A percentile compares a stretch with the other conserved stretches of the same genome.
phyloP scores from a whole-genome alignment of 2,329 filamentous ascomycete species.

The Stenocarpella maydis region DNA sequence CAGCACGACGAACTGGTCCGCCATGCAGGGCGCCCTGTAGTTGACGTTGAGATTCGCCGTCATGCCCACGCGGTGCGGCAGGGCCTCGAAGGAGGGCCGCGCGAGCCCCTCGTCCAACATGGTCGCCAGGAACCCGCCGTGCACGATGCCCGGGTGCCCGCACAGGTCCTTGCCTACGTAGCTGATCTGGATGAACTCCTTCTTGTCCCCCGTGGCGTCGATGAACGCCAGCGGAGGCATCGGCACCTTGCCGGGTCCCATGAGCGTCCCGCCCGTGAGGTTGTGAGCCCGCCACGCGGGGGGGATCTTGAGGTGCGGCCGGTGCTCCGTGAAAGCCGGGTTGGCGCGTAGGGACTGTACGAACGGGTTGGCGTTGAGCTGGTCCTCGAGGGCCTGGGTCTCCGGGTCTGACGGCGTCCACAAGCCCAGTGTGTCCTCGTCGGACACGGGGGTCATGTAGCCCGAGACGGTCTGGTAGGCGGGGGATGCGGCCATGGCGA shows the following conservation, averaged over 20 bases:
- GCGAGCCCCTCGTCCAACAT: constrained; percentile 90
- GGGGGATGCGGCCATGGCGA: constrained; percentile 64
- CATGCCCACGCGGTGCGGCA: constrained; percentile 85
- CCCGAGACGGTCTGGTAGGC: constrained; percentile 57
- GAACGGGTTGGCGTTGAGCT: constrained; percentile 80
- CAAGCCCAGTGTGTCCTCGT: constrained; percentile 76
- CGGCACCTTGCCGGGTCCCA: constrained; percentile 77
- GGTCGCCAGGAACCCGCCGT: constrained; percentile 91
- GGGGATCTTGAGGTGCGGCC: constrained; percentile 90
- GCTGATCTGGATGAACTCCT: constrained; percentile 74
- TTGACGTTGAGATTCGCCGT: constrained; percentile 86
- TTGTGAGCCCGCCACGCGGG: constrained; percentile 73
- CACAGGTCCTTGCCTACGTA: constrained; percentile 84
- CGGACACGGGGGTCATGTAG: constrained; percentile 62
- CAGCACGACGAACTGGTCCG: constrained; percentile 79
- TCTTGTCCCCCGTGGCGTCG: constrained; percentile 67
- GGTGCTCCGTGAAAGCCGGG: constrained; percentile 74
- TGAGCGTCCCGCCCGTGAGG: constrained; percentile 81
- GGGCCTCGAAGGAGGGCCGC: constrained; percentile 84
- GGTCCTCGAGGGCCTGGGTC: constrained; percentile 69
- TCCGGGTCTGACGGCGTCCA: constrained; percentile 67
- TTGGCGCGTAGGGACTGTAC: constrained; percentile 72
- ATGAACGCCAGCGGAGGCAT: constrained; percentile 84
- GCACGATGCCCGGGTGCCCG: constrained; percentile 89
- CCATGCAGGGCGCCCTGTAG: constrained; percentile 82